Evolutionary conservation across 2,329 filamentous ascomycete genomes (phyloP).

Genomic region (Macroventuria anomochaeta): DNA sequence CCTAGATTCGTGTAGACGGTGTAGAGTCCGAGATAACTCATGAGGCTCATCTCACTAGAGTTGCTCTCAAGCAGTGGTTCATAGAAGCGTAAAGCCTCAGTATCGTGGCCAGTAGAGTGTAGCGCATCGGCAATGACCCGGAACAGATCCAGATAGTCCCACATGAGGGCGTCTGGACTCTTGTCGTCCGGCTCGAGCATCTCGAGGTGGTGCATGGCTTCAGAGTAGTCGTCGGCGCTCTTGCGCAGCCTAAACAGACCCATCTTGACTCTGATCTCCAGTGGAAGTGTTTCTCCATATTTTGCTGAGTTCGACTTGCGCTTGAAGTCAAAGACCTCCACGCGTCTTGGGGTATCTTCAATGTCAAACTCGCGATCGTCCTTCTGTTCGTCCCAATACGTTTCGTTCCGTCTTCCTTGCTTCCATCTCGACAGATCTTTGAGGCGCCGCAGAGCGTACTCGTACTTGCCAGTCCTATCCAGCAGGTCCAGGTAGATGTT

Average conservation of each 20-base stretch:
- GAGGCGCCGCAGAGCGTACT: slow-evolving; percentile 71
- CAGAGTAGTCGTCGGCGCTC: slow-evolving; percentile 65
- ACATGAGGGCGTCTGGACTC: slow-evolving; percentile 59
- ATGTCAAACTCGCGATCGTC: slow-evolving; percentile 93
- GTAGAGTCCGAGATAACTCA: slow-evolving; percentile 48
- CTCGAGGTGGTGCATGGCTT: slow-evolving; percentile 68
- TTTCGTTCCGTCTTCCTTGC: slow-evolving; percentile 74
- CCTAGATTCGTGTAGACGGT: slow-evolving; percentile 71
- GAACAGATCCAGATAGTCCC: slow-evolving; percentile 79
- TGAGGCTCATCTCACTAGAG: slow-evolving; percentile 35
- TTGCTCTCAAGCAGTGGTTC: slow-evolving; percentile 51
- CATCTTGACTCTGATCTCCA: slow-evolving; percentile 83
- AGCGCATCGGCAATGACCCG: slow-evolving; percentile 71
- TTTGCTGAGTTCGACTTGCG: slow-evolving; percentile 61
- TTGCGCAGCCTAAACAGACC: slow-evolving; percentile 81
- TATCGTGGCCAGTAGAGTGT: slow-evolving; percentile 56
- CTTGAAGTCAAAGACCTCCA: slow-evolving; percentile 66
- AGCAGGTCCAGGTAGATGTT: slow-evolving; percentile 86
- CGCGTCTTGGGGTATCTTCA: slow-evolving; percentile 70
- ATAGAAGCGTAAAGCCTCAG: slow-evolving; percentile 66
- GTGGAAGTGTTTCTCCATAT: slow-evolving; percentile 77
- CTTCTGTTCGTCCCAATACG: slow-evolving; percentile 75
- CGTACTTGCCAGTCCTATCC: slow-evolving; percentile 66
- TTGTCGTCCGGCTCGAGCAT: slow-evolving; percentile 71
- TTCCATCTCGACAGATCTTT: slow-evolving; percentile 82